phyloP scores from a whole-genome alignment of 805 yeast genomes.

The Tetrapisispora iriomotensis region DNA sequence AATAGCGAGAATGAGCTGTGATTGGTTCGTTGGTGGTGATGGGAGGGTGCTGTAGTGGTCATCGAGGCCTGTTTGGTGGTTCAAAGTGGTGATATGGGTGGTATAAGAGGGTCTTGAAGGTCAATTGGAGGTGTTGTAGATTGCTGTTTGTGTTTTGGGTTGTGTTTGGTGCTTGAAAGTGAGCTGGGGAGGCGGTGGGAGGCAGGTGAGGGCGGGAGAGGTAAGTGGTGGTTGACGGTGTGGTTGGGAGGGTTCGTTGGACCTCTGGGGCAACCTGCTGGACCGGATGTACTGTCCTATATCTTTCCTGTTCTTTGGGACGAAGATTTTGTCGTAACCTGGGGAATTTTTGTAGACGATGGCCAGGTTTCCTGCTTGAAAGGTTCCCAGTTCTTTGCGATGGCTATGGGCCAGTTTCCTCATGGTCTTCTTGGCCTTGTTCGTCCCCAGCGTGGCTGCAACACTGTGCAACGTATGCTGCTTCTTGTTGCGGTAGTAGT shows the following conservation, averaged over 20 bases:
- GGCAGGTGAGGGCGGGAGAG: conserved; percentile 3
- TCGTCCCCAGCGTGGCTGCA: no score
- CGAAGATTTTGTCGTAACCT: conserved; percentile 13
- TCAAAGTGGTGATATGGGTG: conserved; percentile 5
- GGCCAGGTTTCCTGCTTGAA: neutral
- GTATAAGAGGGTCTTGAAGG: conserved; percentile 12
- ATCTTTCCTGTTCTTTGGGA: conserved; percentile 8
- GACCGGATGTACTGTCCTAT: conserved; percentile 8
- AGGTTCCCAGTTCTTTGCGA: neutral
- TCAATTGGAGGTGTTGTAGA: neutral
- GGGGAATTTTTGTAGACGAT: conserved; percentile 13
- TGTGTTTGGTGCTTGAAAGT: conserved; percentile 4
- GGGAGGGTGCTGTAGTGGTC: neutral
- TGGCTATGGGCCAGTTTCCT: neutral
- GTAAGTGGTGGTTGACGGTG: conserved; percentile 6
- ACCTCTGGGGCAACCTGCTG: conserved; percentile 11
- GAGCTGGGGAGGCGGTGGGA: conserved; percentile 6
- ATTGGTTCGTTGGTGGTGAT: conserved; percentile 5
- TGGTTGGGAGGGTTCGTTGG: neutral
- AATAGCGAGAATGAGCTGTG: neutral
- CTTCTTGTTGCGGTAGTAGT: conserved; percentile 52
- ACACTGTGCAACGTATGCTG: neutral
- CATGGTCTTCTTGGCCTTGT: neutral
- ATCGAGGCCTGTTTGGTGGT: neutral
- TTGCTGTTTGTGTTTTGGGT: neutral